Evolutionary conservation across 768 basidiomycete species (phyloP), one percentile per base, ranked within the genome.

Genomic region (Collybiopsis luxurians): DNA sequence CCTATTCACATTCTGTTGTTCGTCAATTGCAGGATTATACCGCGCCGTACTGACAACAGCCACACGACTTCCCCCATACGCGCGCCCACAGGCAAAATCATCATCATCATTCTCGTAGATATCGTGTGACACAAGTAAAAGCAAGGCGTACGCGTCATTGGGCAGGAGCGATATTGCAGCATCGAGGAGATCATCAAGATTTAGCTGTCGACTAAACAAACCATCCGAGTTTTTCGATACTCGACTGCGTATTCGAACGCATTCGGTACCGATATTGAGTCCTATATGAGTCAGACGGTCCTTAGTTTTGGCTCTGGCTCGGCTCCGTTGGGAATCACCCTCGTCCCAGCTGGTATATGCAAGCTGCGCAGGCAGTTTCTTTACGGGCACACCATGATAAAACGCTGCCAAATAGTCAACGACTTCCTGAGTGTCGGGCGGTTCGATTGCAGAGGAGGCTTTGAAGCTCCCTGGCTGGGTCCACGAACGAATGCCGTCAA

Each of bases 41-140:
- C 73, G 61, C 1, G 73, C 70, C 4, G 67, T 70, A 3, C 71
- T 73, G 30, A 75, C 63, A 43, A 75, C 71, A 7, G 73, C 72
- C n/a, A 75, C 69, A 9, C 73, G 69, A 55, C 70, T 71, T 2
- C 69, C 73, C 9, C 73, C 73, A 56, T 75, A 75, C 6, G 73
- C 73, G 27, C 73, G 69, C n/a, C 72, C 73, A 56, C 72, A 73
- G 4, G 69, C 67, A 58, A 75, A 75, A 19, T 64, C 66, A 53
- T 75, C 72, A 9, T 75, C 69, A 1, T 69, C 66, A 51, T 64
- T 63, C 51, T 75, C 73, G 43, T 67, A 73, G 1, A 75, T 63
- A 48, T 75, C 73, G 38, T 70, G 70, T 4, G 70, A 60, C 11
- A 75, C 71, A 30, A 75, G 57, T 2, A 75, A 51, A 11, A 75